Evolutionary conservation across 345 rosid genomes (phyloP).

Genomic region (Hypericum perforatum): DNA sequence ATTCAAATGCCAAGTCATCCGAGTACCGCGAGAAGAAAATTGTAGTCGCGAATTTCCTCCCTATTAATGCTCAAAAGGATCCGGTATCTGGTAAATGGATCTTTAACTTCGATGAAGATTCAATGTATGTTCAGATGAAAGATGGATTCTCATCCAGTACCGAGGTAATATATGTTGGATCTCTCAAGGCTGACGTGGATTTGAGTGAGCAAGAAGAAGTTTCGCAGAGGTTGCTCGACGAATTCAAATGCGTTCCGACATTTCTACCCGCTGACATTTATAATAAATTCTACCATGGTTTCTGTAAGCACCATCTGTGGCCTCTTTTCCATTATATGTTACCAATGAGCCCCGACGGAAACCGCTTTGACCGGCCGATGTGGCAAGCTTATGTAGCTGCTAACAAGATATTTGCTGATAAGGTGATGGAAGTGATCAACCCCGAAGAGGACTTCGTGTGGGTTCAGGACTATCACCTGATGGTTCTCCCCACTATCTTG

Average conservation of each 20-base stretch:
- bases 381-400: conserved; percentile 48
- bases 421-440: conserved; percentile 33
- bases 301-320: conserved; percentile 40
- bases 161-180: conserved; percentile 35
- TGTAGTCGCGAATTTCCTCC: conserved; percentile 36
- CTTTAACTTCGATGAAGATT: conserved; percentile 29
- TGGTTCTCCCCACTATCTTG: conserved; percentile 40
- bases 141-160: conserved; percentile 33
- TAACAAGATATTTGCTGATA: conserved; percentile 40
- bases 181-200: conserved; percentile 32
- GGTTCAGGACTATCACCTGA: conserved; percentile 46
- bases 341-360: conserved; percentile 38
- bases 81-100: conserved; percentile 26
- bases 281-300: conserved; percentile 34
- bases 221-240: conserved; percentile 30
- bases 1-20: conserved; percentile 20
- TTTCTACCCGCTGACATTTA: conserved; percentile 36
- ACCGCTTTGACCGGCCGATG: conserved; percentile 26
- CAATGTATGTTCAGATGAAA: conserved; percentile 28
- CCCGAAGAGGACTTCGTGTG: conserved; percentile 39
- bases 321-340: conserved; percentile 46
- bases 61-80: conserved; percentile 33
- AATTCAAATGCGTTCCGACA: conserved; percentile 36
- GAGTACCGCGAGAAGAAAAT: conserved; percentile 19
- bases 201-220: conserved; percentile 35